Evolutionary conservation across 2,329 filamentous ascomycete species (phyloP), one percentile per base, ranked within the genome.

Genomic region (Calonectria pseudoreteaudii): DNA sequence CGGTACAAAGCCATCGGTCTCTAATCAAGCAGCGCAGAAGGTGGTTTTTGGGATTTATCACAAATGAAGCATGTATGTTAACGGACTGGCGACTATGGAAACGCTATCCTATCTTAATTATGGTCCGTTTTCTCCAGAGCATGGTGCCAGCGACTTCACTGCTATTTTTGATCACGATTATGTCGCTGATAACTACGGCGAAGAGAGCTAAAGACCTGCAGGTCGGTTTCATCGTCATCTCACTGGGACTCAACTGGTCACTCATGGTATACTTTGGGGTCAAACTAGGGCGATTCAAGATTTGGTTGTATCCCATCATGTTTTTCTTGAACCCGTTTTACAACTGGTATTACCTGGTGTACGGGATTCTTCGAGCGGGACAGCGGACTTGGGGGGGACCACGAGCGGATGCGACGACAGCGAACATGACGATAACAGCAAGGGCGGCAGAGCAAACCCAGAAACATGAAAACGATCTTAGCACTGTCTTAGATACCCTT

Each of bases 261-360:
- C 91, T 98, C 83, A 98, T 98, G 96, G 87, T 98, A 74, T 98
- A 98, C 87, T 98, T 98, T 83, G 96, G 95, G 30, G 90, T 93
- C 70, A 95, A 95, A 85, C 90, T 98, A 64, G 93, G 93, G 74
- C 91, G 97, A 14, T 98, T 93, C 87, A 98, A 99, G 88, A 94
- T 97, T 75, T 96, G 95, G 93, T 88, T 98, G 8, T 98, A 98
- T 82, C 96, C 96, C 0, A 80, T 98, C 75, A 98, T 98, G 95
- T 98, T 98, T 83, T 86, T 98, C 60, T 84, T 98, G 76, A 98
- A 98, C 82, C 96, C 97, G 0, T 97, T 98, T 82, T 96, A 98
- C 89, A 98, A 98, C 85, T 98, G 96, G 96, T 91, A 95, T 72
- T 98, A 98, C 86, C 98, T 98, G 94, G 94, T 98, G 3, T 98